A percentile compares a stretch with the other conserved stretches of the same genome.
Conservation (phyloP, 2,329 filamentous ascomycete genomes). For the Mycosphaerella sp. region DNA sequence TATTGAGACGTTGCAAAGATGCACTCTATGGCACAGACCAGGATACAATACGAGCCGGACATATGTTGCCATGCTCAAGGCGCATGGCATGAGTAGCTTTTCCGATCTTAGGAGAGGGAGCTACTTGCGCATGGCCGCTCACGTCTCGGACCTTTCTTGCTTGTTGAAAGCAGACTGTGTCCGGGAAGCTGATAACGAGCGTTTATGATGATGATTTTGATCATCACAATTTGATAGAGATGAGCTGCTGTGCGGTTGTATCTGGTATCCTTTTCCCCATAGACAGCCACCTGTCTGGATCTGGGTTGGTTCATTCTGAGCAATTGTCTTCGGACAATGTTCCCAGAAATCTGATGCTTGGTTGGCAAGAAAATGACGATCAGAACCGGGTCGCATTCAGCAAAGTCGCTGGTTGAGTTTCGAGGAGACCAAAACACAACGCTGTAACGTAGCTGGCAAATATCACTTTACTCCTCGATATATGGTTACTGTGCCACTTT, state of each 20-base stretch:
- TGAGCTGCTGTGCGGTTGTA: slow-evolving; percentile 31
- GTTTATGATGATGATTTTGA: slow-evolving; percentile 13
- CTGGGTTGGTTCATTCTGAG: slow-evolving; percentile 30
- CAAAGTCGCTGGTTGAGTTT: not conserved
- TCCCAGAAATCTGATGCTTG: slow-evolving; percentile 17
- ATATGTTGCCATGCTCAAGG: slow-evolving; percentile 31
- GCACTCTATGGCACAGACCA: slow-evolving; percentile 14
- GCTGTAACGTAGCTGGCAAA: slow-evolving; percentile 21
- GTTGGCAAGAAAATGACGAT: not conserved
- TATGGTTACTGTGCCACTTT: too few relatives aligned
- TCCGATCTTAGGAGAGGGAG: slow-evolving; percentile 31
- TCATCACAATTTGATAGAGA: slow-evolving; percentile 25
- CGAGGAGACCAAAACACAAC: slow-evolving; percentile 13
- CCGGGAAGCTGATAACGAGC: slow-evolving; percentile 26
- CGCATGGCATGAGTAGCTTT: slow-evolving; percentile 31
- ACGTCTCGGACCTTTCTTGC: slow-evolving; percentile 26
- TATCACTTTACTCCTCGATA: slow-evolving; percentile 5
- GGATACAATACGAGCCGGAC: slow-evolving; percentile 30
- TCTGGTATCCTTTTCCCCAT: slow-evolving; percentile 32
- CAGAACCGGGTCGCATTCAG: not conserved
- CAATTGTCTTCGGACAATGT: slow-evolving; percentile 10
- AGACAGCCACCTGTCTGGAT: slow-evolving; percentile 19
- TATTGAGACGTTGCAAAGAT: slow-evolving; percentile 29
- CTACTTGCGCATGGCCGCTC: slow-evolving; percentile 34
- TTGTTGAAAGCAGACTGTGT: slow-evolving; percentile 18